Evolutionary conservation across 257 asterid genomes (phyloP).

Genomic region (Solanum dulcamara): DNA sequence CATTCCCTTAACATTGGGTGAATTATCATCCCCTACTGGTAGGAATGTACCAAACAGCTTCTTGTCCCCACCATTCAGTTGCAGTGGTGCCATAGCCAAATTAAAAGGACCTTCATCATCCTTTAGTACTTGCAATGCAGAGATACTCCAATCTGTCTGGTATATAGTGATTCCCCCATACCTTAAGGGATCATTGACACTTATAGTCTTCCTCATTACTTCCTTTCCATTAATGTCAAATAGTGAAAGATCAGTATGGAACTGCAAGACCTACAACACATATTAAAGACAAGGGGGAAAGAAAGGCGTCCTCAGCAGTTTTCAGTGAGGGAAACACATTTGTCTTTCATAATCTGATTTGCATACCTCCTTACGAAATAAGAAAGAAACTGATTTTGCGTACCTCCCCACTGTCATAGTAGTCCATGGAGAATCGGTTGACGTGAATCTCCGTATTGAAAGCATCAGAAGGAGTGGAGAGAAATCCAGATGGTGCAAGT

Average conservation of each 20-base stretch:
- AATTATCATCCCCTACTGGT: constrained; percentile 52
- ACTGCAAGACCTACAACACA: constrained; percentile 66
- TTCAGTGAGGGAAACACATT: neutral
- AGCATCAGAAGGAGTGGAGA: constrained; percentile 72
- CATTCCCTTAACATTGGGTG: constrained; percentile 65
- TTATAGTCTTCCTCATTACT: constrained; percentile 70
- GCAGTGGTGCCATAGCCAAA: constrained; percentile 88
- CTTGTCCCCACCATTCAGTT: constrained; percentile 68
- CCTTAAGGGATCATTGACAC: constrained; percentile 86
- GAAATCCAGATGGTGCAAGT: constrained; percentile 57
- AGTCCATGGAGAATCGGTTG: constrained; percentile 78
- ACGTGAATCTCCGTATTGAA: constrained; percentile 85
- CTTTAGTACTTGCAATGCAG: constrained; percentile 70
- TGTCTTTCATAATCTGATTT: neutral
- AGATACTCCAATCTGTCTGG: constrained; percentile 62
- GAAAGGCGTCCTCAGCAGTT: neutral
- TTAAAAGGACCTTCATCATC: constrained; percentile 84
- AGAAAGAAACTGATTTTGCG: neutral
- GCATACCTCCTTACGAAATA: neutral
- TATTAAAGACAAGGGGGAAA: constrained; percentile 3
- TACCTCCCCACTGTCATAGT: constrained; percentile 91
- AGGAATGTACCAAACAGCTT: constrained; percentile 79
- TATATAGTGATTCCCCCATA: constrained; percentile 66
- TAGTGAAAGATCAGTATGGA: constrained; percentile 76
- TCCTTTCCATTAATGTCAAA: constrained; percentile 75